Base-by-base conservation (phyloP, 768 basidiomycete genomes). In the Mycena vulgaris region DNA sequence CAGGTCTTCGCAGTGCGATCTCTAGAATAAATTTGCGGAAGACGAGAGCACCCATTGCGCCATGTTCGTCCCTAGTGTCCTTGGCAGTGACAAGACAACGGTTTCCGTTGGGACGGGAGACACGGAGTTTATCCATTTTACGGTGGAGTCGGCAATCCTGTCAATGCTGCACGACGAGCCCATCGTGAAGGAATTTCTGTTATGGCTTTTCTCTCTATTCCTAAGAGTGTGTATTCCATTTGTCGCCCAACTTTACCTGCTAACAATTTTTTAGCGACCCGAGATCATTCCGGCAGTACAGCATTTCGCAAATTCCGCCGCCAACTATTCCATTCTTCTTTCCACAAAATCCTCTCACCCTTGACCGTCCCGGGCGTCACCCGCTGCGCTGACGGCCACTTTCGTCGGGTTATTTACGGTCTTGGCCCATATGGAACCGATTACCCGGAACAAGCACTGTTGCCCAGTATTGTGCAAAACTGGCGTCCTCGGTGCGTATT, bases 391-490 rank as follows among this genome's bases (percentile, higher is more conserved):
- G 75, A 78, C 37, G 68, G 74, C 5, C 70, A 77, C 59, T 74
- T 64, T 40, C 42, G 71, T 3, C 62, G 55, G 68, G 52, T 5
- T n/a, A n/a, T n/a, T n/a, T n/a, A n/a, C n/a, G n/a, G n/a, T n/a
- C n/a, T n/a, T n/a, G n/a, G n/a, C n/a, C 77, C 76, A 1, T 76
- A 69, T 61, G 76, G 79, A 31, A 74, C 77, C 5, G 76, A 80
- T 48, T 80, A 80, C 49, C 79, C 79, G 0, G 79, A 80, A 57
- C 79, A 80, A 53, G 74, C 69, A 0, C 62, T 73, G 3, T 31
- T 76, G 2, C 40, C 73, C 1, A 52, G 75, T 33, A 72, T 78
- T 21, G 78, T 80, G 0, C 63, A 72, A 37, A 59, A 69, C 0
- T 79, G 75, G 75, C 80, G 80, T 66, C 73, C 79, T 13, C 68